Evolutionary conservation across 129 eudicot species (phyloP).

Genomic region (Arctium minus): DNA sequence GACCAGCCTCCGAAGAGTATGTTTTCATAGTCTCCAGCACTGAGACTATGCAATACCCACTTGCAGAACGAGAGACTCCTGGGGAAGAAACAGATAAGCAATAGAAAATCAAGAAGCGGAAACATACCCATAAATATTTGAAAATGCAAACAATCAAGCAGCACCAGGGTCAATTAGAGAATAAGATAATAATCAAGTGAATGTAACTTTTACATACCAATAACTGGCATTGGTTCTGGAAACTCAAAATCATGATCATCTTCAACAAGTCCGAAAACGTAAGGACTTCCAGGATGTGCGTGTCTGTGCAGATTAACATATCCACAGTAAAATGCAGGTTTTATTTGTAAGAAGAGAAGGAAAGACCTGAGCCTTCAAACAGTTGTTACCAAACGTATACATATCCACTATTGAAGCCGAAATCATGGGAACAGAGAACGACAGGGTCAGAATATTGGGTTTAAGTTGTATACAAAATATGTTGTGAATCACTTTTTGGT

Average conservation of each 20-base stretch:
- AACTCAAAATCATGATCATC: conserved; percentile 86
- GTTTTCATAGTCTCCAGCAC: conserved; percentile 97
- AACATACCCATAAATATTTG: not conserved
- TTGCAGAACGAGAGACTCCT: conserved; percentile 95
- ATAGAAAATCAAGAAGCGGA: not conserved
- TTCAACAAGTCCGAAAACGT: conserved; percentile 91
- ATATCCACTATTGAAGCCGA: not conserved
- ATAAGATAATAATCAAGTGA: conserved; percentile 1
- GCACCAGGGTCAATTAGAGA: not conserved
- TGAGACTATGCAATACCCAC: conserved; percentile 77
- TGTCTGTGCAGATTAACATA: conserved; percentile 46
- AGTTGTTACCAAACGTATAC: not conserved
- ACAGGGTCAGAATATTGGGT: not conserved
- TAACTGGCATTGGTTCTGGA: conserved; percentile 98
- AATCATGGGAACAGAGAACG: not conserved
- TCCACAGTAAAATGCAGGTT: conserved; percentile 2
- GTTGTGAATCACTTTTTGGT: not conserved
- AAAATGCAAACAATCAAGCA: not conserved
- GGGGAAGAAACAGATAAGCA: conserved; percentile 1
- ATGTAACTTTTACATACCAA: conserved; percentile 53
- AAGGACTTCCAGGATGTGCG: conserved; percentile 98
- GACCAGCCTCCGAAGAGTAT: conserved; percentile 70
- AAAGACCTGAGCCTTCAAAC: not conserved
- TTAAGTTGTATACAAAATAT: not conserved
- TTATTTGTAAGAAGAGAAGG: not conserved